Evolutionary conservation across 2,329 filamentous ascomycete genomes (phyloP), one percentile per base, ranked within the genome.

Genomic region (Davidsoniella australis): DNA sequence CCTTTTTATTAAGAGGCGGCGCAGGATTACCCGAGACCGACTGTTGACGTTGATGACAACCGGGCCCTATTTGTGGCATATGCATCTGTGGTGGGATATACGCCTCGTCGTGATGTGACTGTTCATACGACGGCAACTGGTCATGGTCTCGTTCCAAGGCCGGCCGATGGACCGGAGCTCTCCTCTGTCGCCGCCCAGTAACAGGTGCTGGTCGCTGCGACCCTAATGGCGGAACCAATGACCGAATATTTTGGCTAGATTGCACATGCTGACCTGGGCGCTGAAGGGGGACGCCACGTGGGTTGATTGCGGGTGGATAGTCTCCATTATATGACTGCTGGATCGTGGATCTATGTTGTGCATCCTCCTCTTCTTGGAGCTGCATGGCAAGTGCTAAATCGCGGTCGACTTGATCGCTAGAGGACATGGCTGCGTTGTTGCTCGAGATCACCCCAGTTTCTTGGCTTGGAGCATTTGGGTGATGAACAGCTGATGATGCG

Each of bases 341-440:
- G 17, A 29, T 37, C 41, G 10, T 36, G 24, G 61, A 63, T 38
- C 58, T 64, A 54, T 68, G 72, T 4, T 78, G 74, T 58, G 86
- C 80, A 55, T 95, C 86, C 62, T 96, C 89, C 61, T 94, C 87
- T 58, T 96, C 91, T 61, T 96, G 89, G 1, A 95, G 73, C 60
- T 96, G 91, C 5, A 98, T 70, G 0, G 89, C 88, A 2, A 96
- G 71, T 0, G 91, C 91, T 26, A 95, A 66, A 53, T 91, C 85
- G 53, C 88, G 78, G 58, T 95, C 88, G 64, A 95, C 78, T 67
- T 93, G 73, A 64, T 81, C 71, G 55, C 70, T 64, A 0, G 77
- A 73, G 0, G 73, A 75, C 78, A 76, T 80, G 1, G 66, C 68
- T 23, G 66, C 64, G 20, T 20, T 23, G 24, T 41, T 18, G 9